Evolutionary conservation across 2,329 filamentous ascomycete genomes (phyloP), one percentile per base, ranked within the genome.

Genomic region (Apiospora arundinis): DNA sequence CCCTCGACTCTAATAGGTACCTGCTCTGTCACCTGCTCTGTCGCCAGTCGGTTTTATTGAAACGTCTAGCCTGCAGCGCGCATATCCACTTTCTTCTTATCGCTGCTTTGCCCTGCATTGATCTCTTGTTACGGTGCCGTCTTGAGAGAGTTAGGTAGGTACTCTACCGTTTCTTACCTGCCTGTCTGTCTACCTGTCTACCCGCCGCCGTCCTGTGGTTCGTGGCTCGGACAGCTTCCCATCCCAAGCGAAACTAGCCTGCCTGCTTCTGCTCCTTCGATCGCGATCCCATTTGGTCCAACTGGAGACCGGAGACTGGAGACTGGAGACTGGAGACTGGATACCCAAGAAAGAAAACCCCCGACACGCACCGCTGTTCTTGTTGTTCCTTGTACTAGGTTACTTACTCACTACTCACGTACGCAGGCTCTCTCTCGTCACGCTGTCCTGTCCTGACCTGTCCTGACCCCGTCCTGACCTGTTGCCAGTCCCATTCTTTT

Each of bases 201-300:
- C n/a, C n/a, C n/a, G n/a, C n/a, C n/a, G n/a, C n/a, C 18, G 28
- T 14, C 18, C 18, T 63, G 52, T 63, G 52, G 28, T 63, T 63
- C 28, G 52, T 63, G 52, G 52, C 52, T 63, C 52, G 52, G 52
- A 63, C 52, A 63, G 52, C 52, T 63, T 21, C 42, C 42, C 42
- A 44, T 37, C 52, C 52, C 28, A 63, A 37, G 52, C 49, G 49
- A 49, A 56, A 18, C 52, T 46, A 7, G 45, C 18, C 45, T 46
- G 56, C 42, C 42, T 44, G n/a, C n/a, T 28, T 44, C 45, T 67
- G 66, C 66, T 46, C 21, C 21, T 67, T 42, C 66, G 66, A 67
- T 67, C 66, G 66, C 66, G 66, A 67, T 67, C 66, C 42, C 66
- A 28, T 46, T 67, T 67, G 42, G 56, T 63, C n/a, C 42, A 46